A percentile compares a stretch with the other conserved stretches of the same genome.
These are phyloP conservation scores for Heterococcus sp. DNA, from an alignment of 108 stramenopile species.

Conservation along the genomic window DNA sequence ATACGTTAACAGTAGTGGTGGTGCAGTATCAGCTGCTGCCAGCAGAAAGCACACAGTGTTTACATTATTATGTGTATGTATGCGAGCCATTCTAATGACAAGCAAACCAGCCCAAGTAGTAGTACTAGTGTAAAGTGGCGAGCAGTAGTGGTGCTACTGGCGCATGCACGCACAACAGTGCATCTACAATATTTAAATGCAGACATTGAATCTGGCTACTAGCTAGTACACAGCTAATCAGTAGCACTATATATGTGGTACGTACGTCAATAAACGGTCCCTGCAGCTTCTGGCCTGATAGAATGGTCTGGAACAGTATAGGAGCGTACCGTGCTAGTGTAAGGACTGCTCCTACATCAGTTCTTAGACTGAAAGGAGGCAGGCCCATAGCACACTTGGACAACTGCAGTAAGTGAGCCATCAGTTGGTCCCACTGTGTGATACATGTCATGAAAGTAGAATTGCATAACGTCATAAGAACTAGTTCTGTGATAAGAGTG, in stretches of 20 bases:
- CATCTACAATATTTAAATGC: too few relatives aligned
- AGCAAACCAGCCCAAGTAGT: too few relatives aligned
- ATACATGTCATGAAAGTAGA: background rate
- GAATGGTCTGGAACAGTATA: constrained; percentile 3
- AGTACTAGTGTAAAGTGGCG: too few relatives aligned
- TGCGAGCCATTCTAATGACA: too few relatives aligned
- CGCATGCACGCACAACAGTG: too few relatives aligned
- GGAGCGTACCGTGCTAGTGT: constrained; percentile 36
- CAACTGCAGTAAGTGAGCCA: constrained; percentile 21
- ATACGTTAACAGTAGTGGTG: background rate
- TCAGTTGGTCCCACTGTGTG: constrained; percentile 38
- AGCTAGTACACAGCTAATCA: too few relatives aligned
- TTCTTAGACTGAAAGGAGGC: constrained; percentile 35
- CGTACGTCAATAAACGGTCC: too few relatives aligned
- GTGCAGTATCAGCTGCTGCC: constrained; percentile 20
- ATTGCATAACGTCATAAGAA: background rate
- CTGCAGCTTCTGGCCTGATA: constrained; percentile 11
- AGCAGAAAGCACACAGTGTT: too few relatives aligned
- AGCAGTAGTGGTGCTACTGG: too few relatives aligned
- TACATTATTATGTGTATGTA: too few relatives aligned
- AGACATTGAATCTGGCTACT: too few relatives aligned
- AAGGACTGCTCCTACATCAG: constrained; percentile 29
- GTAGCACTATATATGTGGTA: too few relatives aligned
- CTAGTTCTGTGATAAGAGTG: background rate
- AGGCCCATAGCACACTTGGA: constrained; percentile 48